Base-by-base conservation (phyloP, 257 asterid species). In the Solanum ahanhuiri region DNA sequence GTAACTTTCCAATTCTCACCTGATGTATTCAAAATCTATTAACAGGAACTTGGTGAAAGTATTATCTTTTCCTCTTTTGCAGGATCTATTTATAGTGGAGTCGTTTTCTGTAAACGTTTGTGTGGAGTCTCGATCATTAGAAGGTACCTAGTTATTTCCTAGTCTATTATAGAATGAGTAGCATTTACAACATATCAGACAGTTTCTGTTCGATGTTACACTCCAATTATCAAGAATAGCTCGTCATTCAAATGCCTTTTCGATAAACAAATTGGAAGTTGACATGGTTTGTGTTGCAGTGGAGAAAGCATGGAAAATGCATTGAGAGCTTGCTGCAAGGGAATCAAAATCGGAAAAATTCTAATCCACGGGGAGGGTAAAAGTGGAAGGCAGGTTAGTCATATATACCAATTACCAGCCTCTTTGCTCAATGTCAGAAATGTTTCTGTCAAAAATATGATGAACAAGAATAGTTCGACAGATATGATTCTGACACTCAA, bases 281-380 rank as follows among this genome's bases (percentile, higher is more conserved):
- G 41, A 28, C 57, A 20, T 82, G 60, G 51, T 88, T 89, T 89
- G 88, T 43, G 39, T 83, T 81, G 86, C 91, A 96, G 99, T 85
- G 99, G 99, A 60, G 99, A 96, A 87, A 96, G 99, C 89, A 96
- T 96, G 99, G 99, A 96, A 91, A 96, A 95, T 87, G 99, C 99
- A 14, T 87, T 96, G 83, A 89, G 98, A 88, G 98, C 99, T 8
- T 96, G 98, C 64, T 96, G 99, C 70, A 96, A 96, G 86, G 98
- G 98, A 48, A 95, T 96, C 89, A 96, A 95, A 91, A 93, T 96
- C 3, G 98, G 99, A 51, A 96, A 96, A 92, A 94, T 96, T 86
- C 91, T 96, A 17, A 96, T 96, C 91, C 98, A 94, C 5, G 88
- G 93, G 85, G 94, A 93, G 76, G 92, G 93, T 25, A 90, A 91